These are phyloP conservation scores for Seiridium unicorne DNA, from an alignment of 2,329 filamentous ascomycete species.

Conservation along the genomic window DNA sequence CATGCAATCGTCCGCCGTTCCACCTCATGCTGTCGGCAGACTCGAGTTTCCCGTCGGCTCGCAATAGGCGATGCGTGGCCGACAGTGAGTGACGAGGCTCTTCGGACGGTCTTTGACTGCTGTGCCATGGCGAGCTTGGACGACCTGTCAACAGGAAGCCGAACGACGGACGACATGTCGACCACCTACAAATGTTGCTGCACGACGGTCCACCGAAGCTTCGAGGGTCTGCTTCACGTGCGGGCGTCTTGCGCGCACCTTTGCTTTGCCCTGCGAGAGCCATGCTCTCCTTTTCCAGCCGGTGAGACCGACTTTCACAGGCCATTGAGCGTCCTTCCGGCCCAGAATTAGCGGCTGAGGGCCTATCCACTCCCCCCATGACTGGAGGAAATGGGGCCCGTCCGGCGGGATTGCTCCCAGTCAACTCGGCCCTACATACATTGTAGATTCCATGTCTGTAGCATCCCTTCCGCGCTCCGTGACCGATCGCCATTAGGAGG, in stretches of 20 bases:
- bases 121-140: neutral
- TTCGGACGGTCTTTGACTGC: neutral
- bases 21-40: neutral
- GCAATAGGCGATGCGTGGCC: neutral
- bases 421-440: constrained; percentile 4
- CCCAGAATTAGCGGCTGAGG: too few species aligned
- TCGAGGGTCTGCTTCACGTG: too few species aligned
- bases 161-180: neutral
- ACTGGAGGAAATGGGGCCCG: neutral
- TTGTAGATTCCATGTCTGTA: neutral
- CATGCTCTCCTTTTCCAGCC: neutral
- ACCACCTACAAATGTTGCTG: neutral
- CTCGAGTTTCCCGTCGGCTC: neutral
- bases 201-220: too few species aligned
- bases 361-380: neutral
- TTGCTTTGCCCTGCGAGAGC: neutral
- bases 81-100: neutral
- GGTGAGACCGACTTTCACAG: neutral
- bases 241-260: too few species aligned
- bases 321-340: too few species aligned
- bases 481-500: neutral
- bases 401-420: neutral
- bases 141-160: neutral
- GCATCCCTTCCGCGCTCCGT: neutral
- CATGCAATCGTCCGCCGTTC: constrained; percentile 1